phyloP scores from a whole-genome alignment of 1,284 basidiomycete genomes.

The Irpex sp. region DNA sequence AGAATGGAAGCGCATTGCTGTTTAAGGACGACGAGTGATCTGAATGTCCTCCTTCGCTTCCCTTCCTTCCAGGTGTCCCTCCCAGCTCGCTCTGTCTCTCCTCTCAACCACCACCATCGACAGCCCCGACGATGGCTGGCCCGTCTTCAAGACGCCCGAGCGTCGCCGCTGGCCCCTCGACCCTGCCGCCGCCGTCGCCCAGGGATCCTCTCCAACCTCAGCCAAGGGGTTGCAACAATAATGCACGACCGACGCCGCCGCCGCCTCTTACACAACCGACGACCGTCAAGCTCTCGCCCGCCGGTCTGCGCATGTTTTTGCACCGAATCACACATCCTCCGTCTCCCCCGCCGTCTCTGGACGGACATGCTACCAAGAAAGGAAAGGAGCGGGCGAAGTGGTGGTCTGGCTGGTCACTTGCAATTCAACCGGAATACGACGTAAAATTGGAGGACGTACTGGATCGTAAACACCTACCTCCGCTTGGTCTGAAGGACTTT shows the following conservation, averaged over 20 bases:
- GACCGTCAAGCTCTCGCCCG: constrained; percentile 41
- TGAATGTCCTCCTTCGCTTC: no score
- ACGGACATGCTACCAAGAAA: background rate
- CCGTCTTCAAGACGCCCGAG: background rate
- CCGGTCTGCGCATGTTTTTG: constrained; percentile 48
- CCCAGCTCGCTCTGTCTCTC: background rate
- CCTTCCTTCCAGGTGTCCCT: background rate
- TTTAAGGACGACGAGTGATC: background rate
- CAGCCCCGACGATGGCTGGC: background rate
- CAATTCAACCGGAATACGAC: constrained; percentile 38
- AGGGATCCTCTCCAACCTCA: constrained; percentile 2
- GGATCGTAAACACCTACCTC: constrained; percentile 66
- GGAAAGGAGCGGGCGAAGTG: constrained; percentile 8
- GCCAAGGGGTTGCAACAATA: background rate
- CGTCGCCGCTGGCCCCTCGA: background rate
- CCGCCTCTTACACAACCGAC: constrained; percentile 36
- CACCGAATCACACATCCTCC: constrained; percentile 28
- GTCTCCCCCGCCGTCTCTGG: background rate
- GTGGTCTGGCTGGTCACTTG: constrained; percentile 15
- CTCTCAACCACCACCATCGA: background rate
- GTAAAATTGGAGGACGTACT: constrained; percentile 68
- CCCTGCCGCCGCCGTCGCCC: background rate
- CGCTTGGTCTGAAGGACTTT: constrained; percentile 73
- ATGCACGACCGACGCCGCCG: background rate
- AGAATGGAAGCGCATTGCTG: background rate